A percentile compares a stretch with the other conserved stretches of the same genome.
Evolutionary conservation across 805 yeast genomes (phyloP).

Genomic region (Saturnispora diversa): DNA sequence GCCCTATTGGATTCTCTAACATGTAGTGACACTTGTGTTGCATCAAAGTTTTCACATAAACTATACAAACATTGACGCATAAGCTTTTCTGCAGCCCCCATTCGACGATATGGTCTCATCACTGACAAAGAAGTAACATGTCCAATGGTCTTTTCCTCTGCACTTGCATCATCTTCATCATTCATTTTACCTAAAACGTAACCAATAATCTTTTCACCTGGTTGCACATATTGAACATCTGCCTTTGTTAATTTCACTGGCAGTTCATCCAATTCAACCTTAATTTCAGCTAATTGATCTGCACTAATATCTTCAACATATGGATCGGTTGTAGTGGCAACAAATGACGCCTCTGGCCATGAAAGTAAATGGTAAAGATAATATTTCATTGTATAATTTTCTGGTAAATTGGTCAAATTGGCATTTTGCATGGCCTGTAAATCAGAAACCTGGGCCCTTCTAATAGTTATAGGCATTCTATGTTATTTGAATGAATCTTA

Average conservation of each 20-base stretch:
- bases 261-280: slow-evolving; percentile 5
- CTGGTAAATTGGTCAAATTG: slow-evolving; percentile 85
- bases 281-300: slow-evolving; percentile 17
- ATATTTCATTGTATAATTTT: slow-evolving; percentile 85
- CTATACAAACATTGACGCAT: slow-evolving; percentile 78
- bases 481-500: neutral
- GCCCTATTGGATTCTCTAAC: slow-evolving; percentile 92
- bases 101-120: slow-evolving; percentile 89
- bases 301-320: slow-evolving; percentile 21
- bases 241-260: slow-evolving; percentile 14
- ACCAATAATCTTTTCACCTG: slow-evolving; percentile 83
- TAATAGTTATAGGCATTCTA: slow-evolving; percentile 72
- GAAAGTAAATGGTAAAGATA: slow-evolving; percentile 89
- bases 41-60: slow-evolving; percentile 71
- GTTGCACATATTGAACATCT: slow-evolving; percentile 45
- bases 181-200: slow-evolving; percentile 96
- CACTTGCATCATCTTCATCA: slow-evolving; percentile 58
- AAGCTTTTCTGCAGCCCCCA: slow-evolving; percentile 88
- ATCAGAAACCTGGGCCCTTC: slow-evolving; percentile 81
- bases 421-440: slow-evolving; percentile 95
- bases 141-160: slow-evolving; percentile 65
- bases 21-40: slow-evolving; percentile 80
- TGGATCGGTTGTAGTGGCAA: slow-evolving; percentile 74
- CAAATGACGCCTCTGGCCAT: slow-evolving; percentile 97
- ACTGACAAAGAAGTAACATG: slow-evolving; percentile 92